Evolutionary conservation across 306 rosid genomes (phyloP), one percentile per base, ranked within the genome.

Genomic region (Dalbergia cultrata): DNA sequence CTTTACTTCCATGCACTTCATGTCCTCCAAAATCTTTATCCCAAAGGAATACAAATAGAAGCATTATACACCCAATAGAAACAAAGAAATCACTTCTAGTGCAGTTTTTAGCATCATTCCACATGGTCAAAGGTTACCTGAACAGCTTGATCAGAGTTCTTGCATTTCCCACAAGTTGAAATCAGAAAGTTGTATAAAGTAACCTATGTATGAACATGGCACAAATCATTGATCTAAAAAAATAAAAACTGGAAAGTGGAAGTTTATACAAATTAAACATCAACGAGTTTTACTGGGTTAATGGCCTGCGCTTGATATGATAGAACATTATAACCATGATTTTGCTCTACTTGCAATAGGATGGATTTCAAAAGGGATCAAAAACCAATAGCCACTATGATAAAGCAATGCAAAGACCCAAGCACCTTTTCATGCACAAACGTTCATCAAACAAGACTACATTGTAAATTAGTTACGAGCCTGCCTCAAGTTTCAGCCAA

Each of bases 11-110:
- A 77, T 64, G 67, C 65, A 81, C 89, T 90, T 93, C 98, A 93
- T 95, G 83, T 95, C 98, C 78, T 93, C 99, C 88, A 90, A 90
- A 70, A 93, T 79, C 99, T 95, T 71, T 82, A 77, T 72, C 71
- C 66, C 39, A 64, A 43, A 66, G 49, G 76, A 53, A 81, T 78
- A 54, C 4, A 63, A 61, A 44, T 6, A 22, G 59, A 74, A 81
- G 3, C 22, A 81, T 72, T 65, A 81, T 18, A 58, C 8, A 8
- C 75, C 31, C 35, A 56, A 35, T 37, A 67, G 47, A 7, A 63
- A 50, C 6, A 19, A 45, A 21, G 58, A 45, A 59, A 76, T 70
- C 26, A 62, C 65, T 75, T 76, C 19, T 57, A 58, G 14, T 37
- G 65, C 43, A 21, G 39, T 22, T 68, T 21, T 41, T 52, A 44